phyloP scores from a whole-genome alignment of 2,329 filamentous ascomycete genomes.

The Aspergillus sp. region DNA sequence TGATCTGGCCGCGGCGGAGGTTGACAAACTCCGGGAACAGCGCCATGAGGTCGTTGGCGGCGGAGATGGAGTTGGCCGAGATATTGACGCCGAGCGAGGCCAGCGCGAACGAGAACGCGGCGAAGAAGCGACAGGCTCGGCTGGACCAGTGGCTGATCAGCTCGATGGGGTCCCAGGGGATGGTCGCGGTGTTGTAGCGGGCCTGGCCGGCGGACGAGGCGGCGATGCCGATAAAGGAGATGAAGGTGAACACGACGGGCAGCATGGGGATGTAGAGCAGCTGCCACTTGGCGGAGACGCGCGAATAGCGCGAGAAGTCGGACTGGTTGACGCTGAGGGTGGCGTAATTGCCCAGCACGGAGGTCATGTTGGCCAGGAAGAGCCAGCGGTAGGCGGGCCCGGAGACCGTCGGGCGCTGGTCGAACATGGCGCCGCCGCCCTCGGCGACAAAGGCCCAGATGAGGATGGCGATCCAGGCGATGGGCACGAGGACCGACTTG shows the following conservation, averaged over 20 bases:
- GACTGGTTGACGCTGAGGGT: slow-evolving; percentile 53
- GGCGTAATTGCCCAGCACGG: slow-evolving; percentile 51
- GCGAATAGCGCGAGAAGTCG: slow-evolving; percentile 56
- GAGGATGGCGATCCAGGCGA: slow-evolving; percentile 61
- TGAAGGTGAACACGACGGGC: slow-evolving; percentile 54
- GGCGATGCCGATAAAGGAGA: slow-evolving; percentile 47
- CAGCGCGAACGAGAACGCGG: slow-evolving; percentile 52
- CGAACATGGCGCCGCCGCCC: slow-evolving; percentile 50
- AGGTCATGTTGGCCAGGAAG: slow-evolving; percentile 51
- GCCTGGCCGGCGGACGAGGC: slow-evolving; percentile 41
- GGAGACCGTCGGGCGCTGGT: slow-evolving; percentile 44
- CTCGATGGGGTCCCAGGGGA: slow-evolving; percentile 46
- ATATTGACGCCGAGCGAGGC: slow-evolving; percentile 57
- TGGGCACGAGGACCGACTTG: slow-evolving; percentile 49
- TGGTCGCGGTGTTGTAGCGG: slow-evolving; percentile 30
- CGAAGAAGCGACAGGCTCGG: slow-evolving; percentile 48
- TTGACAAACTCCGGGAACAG: slow-evolving; percentile 55
- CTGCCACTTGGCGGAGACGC: slow-evolving; percentile 49
- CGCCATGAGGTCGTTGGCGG: slow-evolving; percentile 56
- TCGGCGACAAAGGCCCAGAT: slow-evolving; percentile 60
- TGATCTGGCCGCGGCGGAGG: slow-evolving; percentile 55
- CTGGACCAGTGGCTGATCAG: slow-evolving; percentile 40
- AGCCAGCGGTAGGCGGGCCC: slow-evolving; percentile 54
- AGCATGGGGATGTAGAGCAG: slow-evolving; percentile 51
- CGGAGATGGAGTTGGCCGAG: slow-evolving; percentile 50